phyloP scores from a whole-genome alignment of 2,329 filamentous ascomycete genomes.

The Penicillium carneum region DNA sequence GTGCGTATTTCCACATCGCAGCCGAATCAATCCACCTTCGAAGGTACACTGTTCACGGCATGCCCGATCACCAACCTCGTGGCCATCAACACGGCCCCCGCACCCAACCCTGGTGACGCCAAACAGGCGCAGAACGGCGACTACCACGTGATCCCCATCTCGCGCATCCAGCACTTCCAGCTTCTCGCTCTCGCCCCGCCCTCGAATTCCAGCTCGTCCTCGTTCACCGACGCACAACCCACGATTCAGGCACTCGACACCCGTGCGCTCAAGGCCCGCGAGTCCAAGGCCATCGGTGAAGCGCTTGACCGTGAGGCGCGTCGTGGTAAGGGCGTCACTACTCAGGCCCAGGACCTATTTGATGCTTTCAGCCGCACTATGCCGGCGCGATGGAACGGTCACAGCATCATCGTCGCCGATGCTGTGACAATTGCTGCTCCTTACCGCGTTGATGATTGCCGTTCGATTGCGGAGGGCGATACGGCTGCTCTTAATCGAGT shows the following conservation, averaged over 20 bases:
- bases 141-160: conserved; percentile 68
- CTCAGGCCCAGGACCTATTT: conserved; percentile 69
- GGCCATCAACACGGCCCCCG: conserved; percentile 64
- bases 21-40: conserved; percentile 60
- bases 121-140: conserved; percentile 57
- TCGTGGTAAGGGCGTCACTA: conserved; percentile 66
- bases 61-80: conserved; percentile 68
- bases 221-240: conserved; percentile 58
- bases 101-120: conserved; percentile 45
- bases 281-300: conserved; percentile 63
- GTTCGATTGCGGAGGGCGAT: conserved; percentile 50
- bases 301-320: conserved; percentile 65
- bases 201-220: conserved; percentile 41
- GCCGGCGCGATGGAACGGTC: conserved; percentile 66
- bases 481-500: conserved; percentile 54
- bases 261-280: conserved; percentile 61
- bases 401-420: conserved; percentile 67
- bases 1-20: conserved; percentile 65
- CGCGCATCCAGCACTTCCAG: conserved; percentile 65
- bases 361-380: conserved; percentile 68
- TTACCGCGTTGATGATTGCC: conserved; percentile 65
- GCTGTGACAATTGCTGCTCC: conserved; percentile 65
- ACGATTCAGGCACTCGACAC: conserved; percentile 59
- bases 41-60: conserved; percentile 69
- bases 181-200: conserved; percentile 55